Percentiles rank a stretch among this genome's conserved stretches.
Conservation (phyloP, 2,329 filamentous ascomycete genomes). For the Paecilomyces dactylethromorphus region DNA sequence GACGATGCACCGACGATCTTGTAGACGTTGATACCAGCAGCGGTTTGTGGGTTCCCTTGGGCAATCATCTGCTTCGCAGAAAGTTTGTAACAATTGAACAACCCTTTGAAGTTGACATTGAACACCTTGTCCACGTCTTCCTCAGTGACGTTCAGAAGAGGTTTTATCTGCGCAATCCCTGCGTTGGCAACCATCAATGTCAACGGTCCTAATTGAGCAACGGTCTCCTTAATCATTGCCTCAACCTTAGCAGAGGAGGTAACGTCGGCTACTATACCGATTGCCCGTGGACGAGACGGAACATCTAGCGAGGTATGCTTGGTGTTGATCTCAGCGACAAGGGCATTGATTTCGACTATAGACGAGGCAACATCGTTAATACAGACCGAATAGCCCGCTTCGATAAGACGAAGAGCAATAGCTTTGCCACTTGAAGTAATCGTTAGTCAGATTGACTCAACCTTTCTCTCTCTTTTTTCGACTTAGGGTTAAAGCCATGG, state of each 20-base stretch:
- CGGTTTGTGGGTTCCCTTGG: constrained; percentile 42
- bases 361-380: constrained; percentile 57
- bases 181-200: constrained; percentile 55
- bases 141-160: constrained; percentile 50
- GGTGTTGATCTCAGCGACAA: constrained; percentile 19
- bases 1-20: constrained; percentile 50
- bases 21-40: constrained; percentile 17
- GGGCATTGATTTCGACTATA: constrained; percentile 45
- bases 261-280: constrained; percentile 55
- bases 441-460: neutral
- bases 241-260: constrained; percentile 50
- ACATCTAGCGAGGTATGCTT: neutral
- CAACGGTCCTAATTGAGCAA: constrained; percentile 47
- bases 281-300: constrained; percentile 24
- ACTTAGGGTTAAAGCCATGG: neutral
- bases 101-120: constrained; percentile 58
- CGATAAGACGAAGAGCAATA: constrained; percentile 54
- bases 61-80: constrained; percentile 60
- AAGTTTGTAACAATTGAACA: constrained; percentile 58
- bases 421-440: constrained; percentile 22
- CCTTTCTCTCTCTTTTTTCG: neutral
- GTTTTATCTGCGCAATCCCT: constrained; percentile 54
- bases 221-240: constrained; percentile 46
- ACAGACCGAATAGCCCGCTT: constrained; percentile 60
- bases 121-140: constrained; percentile 56